Evolutionary conservation across 768 basidiomycete species (phyloP).

Genomic region (Mycena kentingensis): DNA sequence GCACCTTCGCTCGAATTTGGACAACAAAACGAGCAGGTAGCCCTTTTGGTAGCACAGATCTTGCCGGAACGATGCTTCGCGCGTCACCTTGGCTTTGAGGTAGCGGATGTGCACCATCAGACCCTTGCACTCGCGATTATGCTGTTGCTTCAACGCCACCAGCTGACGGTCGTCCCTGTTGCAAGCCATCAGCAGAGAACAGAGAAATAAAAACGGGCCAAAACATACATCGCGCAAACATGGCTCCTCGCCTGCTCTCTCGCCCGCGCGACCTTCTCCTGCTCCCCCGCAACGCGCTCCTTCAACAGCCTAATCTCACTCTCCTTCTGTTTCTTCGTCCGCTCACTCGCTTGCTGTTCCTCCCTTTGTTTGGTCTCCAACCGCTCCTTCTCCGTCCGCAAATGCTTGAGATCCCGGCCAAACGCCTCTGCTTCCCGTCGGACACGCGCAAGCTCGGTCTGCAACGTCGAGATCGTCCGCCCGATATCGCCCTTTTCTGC

Average conservation of each 20-base stretch:
- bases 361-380: constrained; percentile 56
- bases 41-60: constrained; percentile 85
- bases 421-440: constrained; percentile 75
- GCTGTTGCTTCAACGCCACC: constrained; percentile 57
- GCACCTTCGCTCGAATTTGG: constrained; percentile 71
- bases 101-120: constrained; percentile 89
- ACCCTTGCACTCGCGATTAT: constrained; percentile 88
- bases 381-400: constrained; percentile 69
- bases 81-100: constrained; percentile 86
- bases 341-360: constrained; percentile 57
- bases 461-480: constrained; percentile 64
- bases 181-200: constrained; percentile 5
- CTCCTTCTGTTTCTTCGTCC: constrained; percentile 66
- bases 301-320: constrained; percentile 65
- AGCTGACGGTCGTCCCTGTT: constrained; percentile 57
- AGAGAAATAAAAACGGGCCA: background rate
- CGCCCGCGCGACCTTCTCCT: constrained; percentile 47
- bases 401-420: constrained; percentile 71
- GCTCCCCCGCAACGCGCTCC: constrained; percentile 63
- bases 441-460: constrained; percentile 75
- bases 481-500: constrained; percentile 68
- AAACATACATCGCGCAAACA: constrained; percentile 60
- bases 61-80: constrained; percentile 79
- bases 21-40: constrained; percentile 77
- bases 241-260: constrained; percentile 55